These are phyloP conservation scores for Orobanche coerulescens DNA, from an alignment of 257 asterid species.

Conservation along the genomic window DNA sequence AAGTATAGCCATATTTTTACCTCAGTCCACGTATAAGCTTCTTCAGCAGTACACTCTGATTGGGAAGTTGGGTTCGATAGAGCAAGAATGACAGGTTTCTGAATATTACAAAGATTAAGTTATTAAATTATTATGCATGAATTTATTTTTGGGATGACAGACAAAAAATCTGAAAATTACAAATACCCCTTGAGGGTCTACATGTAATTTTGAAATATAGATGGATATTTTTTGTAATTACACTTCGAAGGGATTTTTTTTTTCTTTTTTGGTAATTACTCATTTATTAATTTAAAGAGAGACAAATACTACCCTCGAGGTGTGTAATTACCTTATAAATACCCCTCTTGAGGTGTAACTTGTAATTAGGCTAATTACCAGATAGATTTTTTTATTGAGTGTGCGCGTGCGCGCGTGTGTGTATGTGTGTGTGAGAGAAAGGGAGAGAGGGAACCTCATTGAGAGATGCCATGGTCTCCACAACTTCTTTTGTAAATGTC, in stretches of 20 bases:
- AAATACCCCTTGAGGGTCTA: neutral
- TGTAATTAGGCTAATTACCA: too few relatives aligned
- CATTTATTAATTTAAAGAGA: neutral
- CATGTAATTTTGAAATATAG: neutral
- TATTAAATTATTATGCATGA: neutral
- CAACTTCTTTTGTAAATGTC: slow-evolving; percentile 69
- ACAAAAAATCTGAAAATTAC: neutral
- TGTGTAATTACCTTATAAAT: too few relatives aligned
- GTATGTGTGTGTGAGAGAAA: too few relatives aligned
- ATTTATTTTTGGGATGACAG: neutral
- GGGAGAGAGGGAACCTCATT: slow-evolving; percentile 56
- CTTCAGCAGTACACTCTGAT: slow-evolving; percentile 92
- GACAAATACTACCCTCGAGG: too few relatives aligned
- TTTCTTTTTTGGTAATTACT: neutral
- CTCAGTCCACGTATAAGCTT: slow-evolving; percentile 83
- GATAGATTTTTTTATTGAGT: too few relatives aligned
- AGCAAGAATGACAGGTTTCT: slow-evolving; percentile 87
- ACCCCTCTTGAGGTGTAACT: too few relatives aligned
- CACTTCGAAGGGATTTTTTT: too few relatives aligned
- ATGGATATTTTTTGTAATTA: neutral
- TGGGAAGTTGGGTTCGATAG: slow-evolving; percentile 91
- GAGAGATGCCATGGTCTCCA: slow-evolving; percentile 80
- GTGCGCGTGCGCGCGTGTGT: too few relatives aligned
- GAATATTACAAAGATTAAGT: slow-evolving; percentile 13
- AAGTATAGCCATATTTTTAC: slow-evolving; percentile 30